Percentiles rank a stretch among this genome's conserved stretches.
These are phyloP conservation scores for Lichtheimia corymbifera DNA, from an alignment of 371 early-diverging fungal genomes.

Conservation along the genomic window DNA sequence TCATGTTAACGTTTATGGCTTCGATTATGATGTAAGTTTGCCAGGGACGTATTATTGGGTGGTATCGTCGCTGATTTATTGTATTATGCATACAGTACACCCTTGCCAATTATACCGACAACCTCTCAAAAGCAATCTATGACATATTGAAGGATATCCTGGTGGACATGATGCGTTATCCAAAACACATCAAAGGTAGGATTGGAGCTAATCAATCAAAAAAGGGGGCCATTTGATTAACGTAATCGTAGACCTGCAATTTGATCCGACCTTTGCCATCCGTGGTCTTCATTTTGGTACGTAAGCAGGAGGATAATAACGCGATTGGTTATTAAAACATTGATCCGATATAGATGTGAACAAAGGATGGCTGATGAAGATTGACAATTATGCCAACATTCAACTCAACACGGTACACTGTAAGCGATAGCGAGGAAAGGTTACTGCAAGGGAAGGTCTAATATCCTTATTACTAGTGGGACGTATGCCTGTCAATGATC, in stretches of 20 bases:
- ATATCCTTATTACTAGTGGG: slow-evolving; percentile 26
- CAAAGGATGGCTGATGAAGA: slow-evolving; percentile 70
- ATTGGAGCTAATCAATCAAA: not conserved
- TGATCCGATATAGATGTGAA: slow-evolving; percentile 42
- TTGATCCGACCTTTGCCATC: slow-evolving; percentile 65
- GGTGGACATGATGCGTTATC: slow-evolving; percentile 58
- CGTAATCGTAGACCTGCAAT: slow-evolving; percentile 39
- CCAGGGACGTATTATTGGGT: not conserved
- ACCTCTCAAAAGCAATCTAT: slow-evolving; percentile 59
- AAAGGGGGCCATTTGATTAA: not conserved
- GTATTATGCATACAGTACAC: slow-evolving; percentile 51
- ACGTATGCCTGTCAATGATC: slow-evolving; percentile 51
- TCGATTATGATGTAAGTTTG: slow-evolving; percentile 51
- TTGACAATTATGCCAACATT: slow-evolving; percentile 66
- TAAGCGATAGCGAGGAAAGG: slow-evolving; percentile 14
- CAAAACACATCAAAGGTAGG: slow-evolving; percentile 44
- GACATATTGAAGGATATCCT: slow-evolving; percentile 57
- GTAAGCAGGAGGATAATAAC: not conserved
- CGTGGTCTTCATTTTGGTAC: slow-evolving; percentile 65
- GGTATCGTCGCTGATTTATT: not conserved
- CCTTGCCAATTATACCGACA: slow-evolving; percentile 60
- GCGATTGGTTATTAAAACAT: not conserved
- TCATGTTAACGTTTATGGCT: slow-evolving; percentile 47
- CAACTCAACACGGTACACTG: slow-evolving; percentile 64
- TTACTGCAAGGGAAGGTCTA: not conserved